These are phyloP conservation scores for Cladobotryum protrusum DNA, from an alignment of 2,329 filamentous ascomycete species.

Conservation along the genomic window DNA sequence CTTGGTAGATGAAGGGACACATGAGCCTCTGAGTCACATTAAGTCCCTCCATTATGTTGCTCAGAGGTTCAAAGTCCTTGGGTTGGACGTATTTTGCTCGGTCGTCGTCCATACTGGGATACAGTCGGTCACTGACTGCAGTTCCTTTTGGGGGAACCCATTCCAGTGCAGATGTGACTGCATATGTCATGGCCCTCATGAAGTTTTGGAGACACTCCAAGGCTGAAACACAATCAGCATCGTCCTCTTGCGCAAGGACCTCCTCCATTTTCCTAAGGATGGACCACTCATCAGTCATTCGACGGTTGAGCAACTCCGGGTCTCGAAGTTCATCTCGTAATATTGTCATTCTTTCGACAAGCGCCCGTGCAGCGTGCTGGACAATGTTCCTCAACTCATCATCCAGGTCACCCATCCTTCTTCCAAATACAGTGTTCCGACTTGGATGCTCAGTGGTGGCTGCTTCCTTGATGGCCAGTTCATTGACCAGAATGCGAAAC, in stretches of 20 bases:
- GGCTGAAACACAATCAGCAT: constrained; percentile 4
- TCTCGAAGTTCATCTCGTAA: constrained; percentile 16
- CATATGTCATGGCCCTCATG: constrained; percentile 16
- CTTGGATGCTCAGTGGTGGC: constrained; percentile 10
- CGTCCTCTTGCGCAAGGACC: constrained; percentile 17
- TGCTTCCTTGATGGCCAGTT: constrained; percentile 47
- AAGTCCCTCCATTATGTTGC: constrained; percentile 19
- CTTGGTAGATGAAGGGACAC: constrained; percentile 30
- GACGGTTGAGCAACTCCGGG: constrained; percentile 25
- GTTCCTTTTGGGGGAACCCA: neutral
- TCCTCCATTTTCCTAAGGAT: constrained; percentile 21
- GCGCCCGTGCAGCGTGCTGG: constrained; percentile 50
- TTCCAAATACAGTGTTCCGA: constrained; percentile 37
- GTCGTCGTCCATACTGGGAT: constrained; percentile 25
- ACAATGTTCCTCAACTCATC: constrained; percentile 52
- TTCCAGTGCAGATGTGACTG: constrained; percentile 16
- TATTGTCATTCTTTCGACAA: constrained; percentile 40
- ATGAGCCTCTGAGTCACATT: constrained; percentile 26
- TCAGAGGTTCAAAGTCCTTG: constrained; percentile 20
- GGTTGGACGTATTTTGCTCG: constrained; percentile 32
- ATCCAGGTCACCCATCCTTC: constrained; percentile 40
- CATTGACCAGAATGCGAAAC: constrained; percentile 57
- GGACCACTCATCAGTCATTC: constrained; percentile 29
- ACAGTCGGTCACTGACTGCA: too few relatives aligned
- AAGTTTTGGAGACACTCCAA: constrained; percentile 16